A percentile compares a stretch with the other conserved stretches of the same genome.
These are phyloP conservation scores for Vaccinium corymbosum DNA, from an alignment of 148 eudicot genomes.

Conservation along the genomic window DNA sequence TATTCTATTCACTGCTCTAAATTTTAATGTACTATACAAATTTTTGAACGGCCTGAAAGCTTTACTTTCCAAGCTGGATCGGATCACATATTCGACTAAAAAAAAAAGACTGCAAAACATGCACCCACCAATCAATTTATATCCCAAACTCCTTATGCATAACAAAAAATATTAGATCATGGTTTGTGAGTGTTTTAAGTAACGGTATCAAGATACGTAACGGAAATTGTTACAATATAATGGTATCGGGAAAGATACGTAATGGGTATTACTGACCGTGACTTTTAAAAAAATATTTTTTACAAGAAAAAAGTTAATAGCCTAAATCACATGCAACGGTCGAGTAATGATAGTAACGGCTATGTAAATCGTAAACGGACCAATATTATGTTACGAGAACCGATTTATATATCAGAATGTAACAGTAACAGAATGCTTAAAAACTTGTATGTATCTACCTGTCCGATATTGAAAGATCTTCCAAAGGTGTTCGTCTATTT, in stretches of 20 bases:
- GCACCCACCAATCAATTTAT: conserved; percentile 2
- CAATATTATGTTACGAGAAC: too few species aligned
- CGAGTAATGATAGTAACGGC: neutral
- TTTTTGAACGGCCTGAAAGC: neutral
- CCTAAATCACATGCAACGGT: neutral
- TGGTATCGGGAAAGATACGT: neutral
- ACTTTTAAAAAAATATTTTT: neutral
- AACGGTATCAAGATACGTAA: neutral
- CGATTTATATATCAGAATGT: neutral
- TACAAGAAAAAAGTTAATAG: neutral
- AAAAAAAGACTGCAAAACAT: neutral
- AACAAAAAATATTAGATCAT: neutral
- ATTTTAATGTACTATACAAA: neutral
- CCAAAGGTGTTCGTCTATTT: neutral
- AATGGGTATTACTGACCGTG: neutral
- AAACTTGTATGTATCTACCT: neutral
- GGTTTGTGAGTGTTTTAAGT: neutral
- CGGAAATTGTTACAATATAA: neutral
- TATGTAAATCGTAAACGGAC: neutral
- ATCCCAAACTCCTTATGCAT: neutral
- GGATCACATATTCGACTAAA: neutral
- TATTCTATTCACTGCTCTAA: neutral
- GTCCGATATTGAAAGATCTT: neutral
- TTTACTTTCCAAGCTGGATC: neutral
- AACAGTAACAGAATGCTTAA: neutral